These are phyloP conservation scores for Penicillium psychrosexuale DNA, from an alignment of 2,329 filamentous ascomycete species.

Conservation along the genomic window DNA sequence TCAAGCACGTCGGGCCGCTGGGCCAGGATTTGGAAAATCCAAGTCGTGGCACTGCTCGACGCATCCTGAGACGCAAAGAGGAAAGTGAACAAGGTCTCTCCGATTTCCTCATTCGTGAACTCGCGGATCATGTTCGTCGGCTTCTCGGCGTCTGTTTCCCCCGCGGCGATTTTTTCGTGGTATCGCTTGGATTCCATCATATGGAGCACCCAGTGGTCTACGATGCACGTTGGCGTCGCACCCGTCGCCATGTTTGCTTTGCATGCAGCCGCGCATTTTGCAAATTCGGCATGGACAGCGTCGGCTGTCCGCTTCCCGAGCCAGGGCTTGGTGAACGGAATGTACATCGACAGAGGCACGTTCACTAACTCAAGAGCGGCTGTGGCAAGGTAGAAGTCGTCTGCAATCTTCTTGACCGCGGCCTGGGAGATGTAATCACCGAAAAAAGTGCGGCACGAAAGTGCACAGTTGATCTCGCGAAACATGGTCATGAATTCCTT, in stretches of 20 bases:
- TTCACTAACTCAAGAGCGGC: constrained; percentile 90
- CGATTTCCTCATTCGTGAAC: constrained; percentile 51
- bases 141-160: constrained; percentile 53
- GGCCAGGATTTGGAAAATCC: constrained; percentile 53
- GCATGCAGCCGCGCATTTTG: constrained; percentile 79
- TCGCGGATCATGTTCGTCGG: constrained; percentile 50
- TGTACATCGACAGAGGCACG: constrained; percentile 71
- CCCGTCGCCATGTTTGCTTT: constrained; percentile 79
- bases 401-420: constrained; percentile 80
- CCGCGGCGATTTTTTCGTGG: constrained; percentile 66
- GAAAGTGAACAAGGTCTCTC: constrained; percentile 53
- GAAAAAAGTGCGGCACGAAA: constrained; percentile 85
- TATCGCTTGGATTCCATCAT: constrained; percentile 78
- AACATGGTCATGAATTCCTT: constrained; percentile 79
- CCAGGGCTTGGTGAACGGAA: constrained; percentile 87
- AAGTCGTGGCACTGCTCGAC: constrained; percentile 53
- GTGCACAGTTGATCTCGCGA: constrained; percentile 83
- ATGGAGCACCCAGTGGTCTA: constrained; percentile 80
- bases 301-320: constrained; percentile 84
- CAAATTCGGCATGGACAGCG: constrained; percentile 77
- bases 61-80: constrained; percentile 55
- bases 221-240: constrained; percentile 75
- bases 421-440: constrained; percentile 85
- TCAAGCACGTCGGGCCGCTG: constrained; percentile 51
- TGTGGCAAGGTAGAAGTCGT: constrained; percentile 89